Conservation (phyloP, 2,329 filamentous ascomycete genomes). For the Colletotrichum paranaense region DNA sequence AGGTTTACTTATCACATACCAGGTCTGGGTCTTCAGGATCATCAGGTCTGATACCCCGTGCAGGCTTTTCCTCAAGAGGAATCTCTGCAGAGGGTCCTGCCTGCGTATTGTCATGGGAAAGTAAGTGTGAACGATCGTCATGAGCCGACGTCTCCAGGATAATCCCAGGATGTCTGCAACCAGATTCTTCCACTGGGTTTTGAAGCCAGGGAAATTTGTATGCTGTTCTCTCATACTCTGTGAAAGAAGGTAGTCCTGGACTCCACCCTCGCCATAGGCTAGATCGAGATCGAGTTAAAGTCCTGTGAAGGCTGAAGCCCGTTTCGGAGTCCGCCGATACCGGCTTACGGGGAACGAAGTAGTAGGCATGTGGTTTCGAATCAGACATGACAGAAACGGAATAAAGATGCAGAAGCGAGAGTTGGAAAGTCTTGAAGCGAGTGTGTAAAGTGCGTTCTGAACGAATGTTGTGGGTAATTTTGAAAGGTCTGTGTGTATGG, state of each 20-base stretch:
- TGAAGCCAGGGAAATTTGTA: slow-evolving; percentile 45
- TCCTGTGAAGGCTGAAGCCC: slow-evolving; percentile 9
- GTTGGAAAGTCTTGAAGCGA: slow-evolving; percentile 1
- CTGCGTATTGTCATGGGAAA: neutral
- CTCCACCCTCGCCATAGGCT: slow-evolving; percentile 45
- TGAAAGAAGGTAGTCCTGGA: slow-evolving; percentile 37
- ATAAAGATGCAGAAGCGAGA: slow-evolving; percentile 4
- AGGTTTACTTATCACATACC: slow-evolving; percentile 26
- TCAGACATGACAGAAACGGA: slow-evolving; percentile 17
- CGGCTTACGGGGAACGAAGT: slow-evolving; percentile 31
- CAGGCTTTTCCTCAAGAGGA: neutral
- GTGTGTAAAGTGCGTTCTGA: neutral
- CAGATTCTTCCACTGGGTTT: neutral
- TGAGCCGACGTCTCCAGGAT: neutral
- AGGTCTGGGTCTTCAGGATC: slow-evolving; percentile 38
- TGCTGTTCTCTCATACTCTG: slow-evolving; percentile 43
- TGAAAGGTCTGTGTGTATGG: too few species aligned
- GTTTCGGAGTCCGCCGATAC: slow-evolving; percentile 8
- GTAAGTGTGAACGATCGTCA: slow-evolving; percentile 8
- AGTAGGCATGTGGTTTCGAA: neutral
- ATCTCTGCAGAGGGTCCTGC: neutral
- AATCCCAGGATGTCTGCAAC: neutral
- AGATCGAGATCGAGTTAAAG: slow-evolving; percentile 38
- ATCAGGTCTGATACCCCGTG: neutral
- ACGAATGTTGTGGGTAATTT: neutral